phyloP scores from a whole-genome alignment of 371 early-diverging fungal genomes.

The Mucor racemosus region DNA sequence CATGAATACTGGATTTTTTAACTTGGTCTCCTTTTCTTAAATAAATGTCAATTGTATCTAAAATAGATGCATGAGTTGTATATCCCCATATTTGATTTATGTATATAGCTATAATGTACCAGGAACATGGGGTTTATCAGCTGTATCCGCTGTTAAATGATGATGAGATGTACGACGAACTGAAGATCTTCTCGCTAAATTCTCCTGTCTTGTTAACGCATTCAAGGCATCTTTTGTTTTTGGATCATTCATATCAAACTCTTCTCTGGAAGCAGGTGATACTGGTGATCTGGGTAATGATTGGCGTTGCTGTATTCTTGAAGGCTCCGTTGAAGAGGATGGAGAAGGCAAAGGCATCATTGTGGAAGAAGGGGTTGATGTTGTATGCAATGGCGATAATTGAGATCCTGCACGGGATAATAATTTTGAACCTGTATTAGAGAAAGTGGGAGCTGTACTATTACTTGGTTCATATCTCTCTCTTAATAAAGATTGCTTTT shows the following conservation, averaged over 20 bases:
- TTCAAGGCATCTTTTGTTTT: conserved; percentile 35
- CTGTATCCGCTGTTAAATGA: conserved; percentile 9
- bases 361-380: not conserved
- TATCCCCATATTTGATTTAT: not conserved
- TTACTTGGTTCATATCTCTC: conserved; percentile 26
- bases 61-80: not conserved
- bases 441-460: not conserved
- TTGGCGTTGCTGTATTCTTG: not conserved
- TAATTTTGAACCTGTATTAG: not conserved
- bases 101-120: not conserved
- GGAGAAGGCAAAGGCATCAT: conserved; percentile 9
- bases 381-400: conserved; percentile 6
- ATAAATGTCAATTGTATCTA: conserved; percentile 33
- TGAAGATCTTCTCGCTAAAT: conserved; percentile 35
- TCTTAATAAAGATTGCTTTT: conserved; percentile 54
- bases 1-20: conserved; percentile 47
- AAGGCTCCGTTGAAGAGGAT: conserved; percentile 14
- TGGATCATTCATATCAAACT: conserved; percentile 40
- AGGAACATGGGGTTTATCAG: not conserved
- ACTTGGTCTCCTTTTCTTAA: conserved; percentile 54
- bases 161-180: conserved; percentile 28
- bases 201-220: conserved; percentile 29
- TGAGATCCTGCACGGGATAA: not conserved
- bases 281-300: conserved; percentile 7
- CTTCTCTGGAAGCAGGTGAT: conserved; percentile 19